A percentile compares a stretch with the other conserved stretches of the same genome.
phyloP scores from a whole-genome alignment of 352 stramenopile genomes.

The Phytophthora nicotianae region DNA sequence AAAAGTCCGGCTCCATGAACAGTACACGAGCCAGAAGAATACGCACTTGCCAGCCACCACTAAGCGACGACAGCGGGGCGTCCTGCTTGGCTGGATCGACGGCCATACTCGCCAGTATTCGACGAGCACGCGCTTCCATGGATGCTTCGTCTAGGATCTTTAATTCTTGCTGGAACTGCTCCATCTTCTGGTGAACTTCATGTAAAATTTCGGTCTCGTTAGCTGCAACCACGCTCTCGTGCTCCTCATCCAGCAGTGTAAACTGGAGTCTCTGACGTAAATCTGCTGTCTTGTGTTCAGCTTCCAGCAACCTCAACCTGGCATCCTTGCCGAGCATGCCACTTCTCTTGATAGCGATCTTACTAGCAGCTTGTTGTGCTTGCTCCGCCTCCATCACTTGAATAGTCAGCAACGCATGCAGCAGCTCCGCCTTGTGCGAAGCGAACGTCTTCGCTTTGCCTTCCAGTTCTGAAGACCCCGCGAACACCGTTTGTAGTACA shows the following conservation, averaged over 20 bases:
- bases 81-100: conserved; percentile 88
- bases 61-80: conserved; percentile 48
- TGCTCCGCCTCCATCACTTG: conserved; percentile 46
- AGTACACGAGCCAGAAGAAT: conserved; percentile 64
- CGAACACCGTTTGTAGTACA: conserved; percentile 38
- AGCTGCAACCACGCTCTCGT: conserved; percentile 28
- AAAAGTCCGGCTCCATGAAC: conserved; percentile 87
- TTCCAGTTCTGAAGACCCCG: conserved; percentile 8
- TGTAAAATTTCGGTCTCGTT: conserved; percentile 45
- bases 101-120: conserved; percentile 62
- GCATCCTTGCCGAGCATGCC: conserved; percentile 58
- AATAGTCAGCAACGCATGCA: conserved; percentile 44
- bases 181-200: conserved; percentile 46
- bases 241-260: conserved; percentile 28
- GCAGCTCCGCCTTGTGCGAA: conserved; percentile 40
- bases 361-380: conserved; percentile 38
- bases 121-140: conserved; percentile 45
- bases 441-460: conserved; percentile 19
- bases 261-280: conserved; percentile 35
- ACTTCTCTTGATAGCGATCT: conserved; percentile 63
- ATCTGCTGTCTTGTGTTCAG: conserved; percentile 38
- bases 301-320: conserved; percentile 49
- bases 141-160: conserved; percentile 48
- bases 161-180: conserved; percentile 49
- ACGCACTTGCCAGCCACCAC: conserved; percentile 67